These are phyloP conservation scores for Monosporascus sp. DNA, from an alignment of 2,329 filamentous ascomycete genomes.

Conservation along the genomic window DNA sequence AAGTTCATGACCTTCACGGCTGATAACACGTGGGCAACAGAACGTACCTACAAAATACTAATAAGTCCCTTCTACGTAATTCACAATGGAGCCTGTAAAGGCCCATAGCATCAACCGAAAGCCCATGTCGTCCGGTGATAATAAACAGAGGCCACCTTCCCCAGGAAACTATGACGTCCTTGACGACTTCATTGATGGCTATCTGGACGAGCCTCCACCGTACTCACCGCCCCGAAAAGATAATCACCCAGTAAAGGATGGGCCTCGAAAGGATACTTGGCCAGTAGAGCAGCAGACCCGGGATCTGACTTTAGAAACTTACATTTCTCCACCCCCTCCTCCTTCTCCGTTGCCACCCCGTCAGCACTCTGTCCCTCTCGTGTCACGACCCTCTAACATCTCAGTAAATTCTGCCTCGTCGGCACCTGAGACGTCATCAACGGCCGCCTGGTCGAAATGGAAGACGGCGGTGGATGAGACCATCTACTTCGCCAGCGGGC, in stretches of 20 bases:
- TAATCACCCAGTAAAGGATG: neutral
- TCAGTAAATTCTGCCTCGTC: slow-evolving; percentile 4
- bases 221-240: neutral
- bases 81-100: neutral
- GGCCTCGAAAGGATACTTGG: neutral
- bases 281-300: neutral
- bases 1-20: neutral
- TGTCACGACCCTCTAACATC: slow-evolving; percentile 11
- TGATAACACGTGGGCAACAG: neutral
- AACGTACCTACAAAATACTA: neutral
- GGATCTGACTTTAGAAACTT: slow-evolving; percentile 6
- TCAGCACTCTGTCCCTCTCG: slow-evolving; percentile 14
- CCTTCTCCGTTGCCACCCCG: slow-evolving; percentile 4
- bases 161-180: slow-evolving; percentile 5
- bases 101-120: slow-evolving; percentile 13
- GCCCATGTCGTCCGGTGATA: slow-evolving; percentile 9
- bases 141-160: neutral
- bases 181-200: slow-evolving; percentile 18
- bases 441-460: slow-evolving; percentile 29
- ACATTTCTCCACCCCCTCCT: slow-evolving; percentile 1
- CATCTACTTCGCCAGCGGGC: slow-evolving; percentile 59
- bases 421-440: slow-evolving; percentile 1
- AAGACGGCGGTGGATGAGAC: slow-evolving; percentile 51
- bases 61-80: neutral
- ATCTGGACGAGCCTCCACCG: slow-evolving; percentile 13